A percentile compares a stretch with the other conserved stretches of the same genome.
Conservation (phyloP, 768 basidiomycete species). For the Stropharia rugosoannulata region DNA sequence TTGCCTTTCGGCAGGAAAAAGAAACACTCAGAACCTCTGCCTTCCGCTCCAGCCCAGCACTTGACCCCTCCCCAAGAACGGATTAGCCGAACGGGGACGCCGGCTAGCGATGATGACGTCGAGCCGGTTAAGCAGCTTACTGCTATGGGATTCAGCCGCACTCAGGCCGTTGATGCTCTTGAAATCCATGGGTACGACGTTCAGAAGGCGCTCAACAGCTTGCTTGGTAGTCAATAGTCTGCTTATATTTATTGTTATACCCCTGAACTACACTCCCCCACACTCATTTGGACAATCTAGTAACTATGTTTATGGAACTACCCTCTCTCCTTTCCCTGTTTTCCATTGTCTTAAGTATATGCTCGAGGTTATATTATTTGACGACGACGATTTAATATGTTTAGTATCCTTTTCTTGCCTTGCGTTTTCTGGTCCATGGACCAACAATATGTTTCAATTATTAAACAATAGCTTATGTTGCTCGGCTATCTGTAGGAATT, state of each 20-base stretch:
- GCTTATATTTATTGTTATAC: not conserved
- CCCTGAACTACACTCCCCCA: slow-evolving; percentile 1
- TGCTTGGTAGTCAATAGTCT: slow-evolving; percentile 43
- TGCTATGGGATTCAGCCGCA: slow-evolving; percentile 88
- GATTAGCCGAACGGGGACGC: slow-evolving; percentile 37
- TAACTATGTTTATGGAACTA: slow-evolving; percentile 7
- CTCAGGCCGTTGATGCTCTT: slow-evolving; percentile 79
- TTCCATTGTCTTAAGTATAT: slow-evolving; percentile 10
- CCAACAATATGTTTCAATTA: not conserved
- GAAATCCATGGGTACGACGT: slow-evolving; percentile 86
- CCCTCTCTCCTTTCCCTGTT: slow-evolving; percentile 10
- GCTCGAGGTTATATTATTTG: slow-evolving; percentile 8
- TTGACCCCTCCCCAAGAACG: slow-evolving; percentile 48
- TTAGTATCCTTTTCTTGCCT: slow-evolving; percentile 1
- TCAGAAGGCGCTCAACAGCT: slow-evolving; percentile 69
- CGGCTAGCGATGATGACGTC: slow-evolving; percentile 68
- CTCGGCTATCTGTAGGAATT: too few relatives aligned
- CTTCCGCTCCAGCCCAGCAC: slow-evolving; percentile 38
- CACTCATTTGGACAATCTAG: slow-evolving; percentile 20
- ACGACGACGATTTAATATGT: slow-evolving; percentile 18
- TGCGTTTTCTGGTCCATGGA: not conserved
- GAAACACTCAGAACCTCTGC: slow-evolving; percentile 47
- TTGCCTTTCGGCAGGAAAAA: slow-evolving; percentile 79
- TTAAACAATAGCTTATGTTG: not conserved
- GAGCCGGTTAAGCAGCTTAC: slow-evolving; percentile 77